These are phyloP conservation scores for Nicotiana knightiana DNA, from an alignment of 257 asterid genomes.

Conservation along the genomic window DNA sequence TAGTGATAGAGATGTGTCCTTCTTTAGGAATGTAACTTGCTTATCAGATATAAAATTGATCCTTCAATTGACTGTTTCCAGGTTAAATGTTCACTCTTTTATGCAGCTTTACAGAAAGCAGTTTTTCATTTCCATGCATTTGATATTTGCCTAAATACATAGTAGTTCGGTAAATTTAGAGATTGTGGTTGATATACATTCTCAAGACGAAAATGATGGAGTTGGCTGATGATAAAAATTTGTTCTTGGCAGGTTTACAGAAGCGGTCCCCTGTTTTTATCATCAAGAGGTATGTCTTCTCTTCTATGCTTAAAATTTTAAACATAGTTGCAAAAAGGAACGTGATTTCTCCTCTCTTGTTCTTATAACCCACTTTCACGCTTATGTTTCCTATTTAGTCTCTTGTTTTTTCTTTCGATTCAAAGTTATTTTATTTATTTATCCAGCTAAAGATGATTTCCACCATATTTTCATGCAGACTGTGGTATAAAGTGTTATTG, in stretches of 20 bases:
- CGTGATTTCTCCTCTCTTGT: not conserved
- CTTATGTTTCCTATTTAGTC: not conserved
- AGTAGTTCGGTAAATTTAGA: not conserved
- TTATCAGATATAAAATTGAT: not conserved
- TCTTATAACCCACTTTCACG: not conserved
- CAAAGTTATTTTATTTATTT: not conserved
- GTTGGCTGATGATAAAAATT: not conserved
- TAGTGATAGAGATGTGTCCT: not conserved
- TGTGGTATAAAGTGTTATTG: not conserved
- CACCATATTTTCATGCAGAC: not conserved
- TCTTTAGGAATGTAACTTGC: not conserved
- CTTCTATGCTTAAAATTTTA: constrained; percentile 13
- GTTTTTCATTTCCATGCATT: not conserved
- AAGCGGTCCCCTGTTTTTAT: constrained; percentile 86
- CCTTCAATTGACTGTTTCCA: not conserved
- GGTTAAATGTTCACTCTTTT: not conserved
- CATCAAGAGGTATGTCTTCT: constrained; percentile 75
- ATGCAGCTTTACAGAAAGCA: not conserved
- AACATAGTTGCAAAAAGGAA: not conserved
- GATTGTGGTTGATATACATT: not conserved
- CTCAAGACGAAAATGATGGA: not conserved
- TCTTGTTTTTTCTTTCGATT: not conserved
- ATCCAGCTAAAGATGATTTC: not conserved
- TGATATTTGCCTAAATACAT: not conserved
- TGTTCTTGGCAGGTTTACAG: constrained; percentile 73